Conservation (phyloP, 768 basidiomycete species). For the Termitomyces sp. region DNA sequence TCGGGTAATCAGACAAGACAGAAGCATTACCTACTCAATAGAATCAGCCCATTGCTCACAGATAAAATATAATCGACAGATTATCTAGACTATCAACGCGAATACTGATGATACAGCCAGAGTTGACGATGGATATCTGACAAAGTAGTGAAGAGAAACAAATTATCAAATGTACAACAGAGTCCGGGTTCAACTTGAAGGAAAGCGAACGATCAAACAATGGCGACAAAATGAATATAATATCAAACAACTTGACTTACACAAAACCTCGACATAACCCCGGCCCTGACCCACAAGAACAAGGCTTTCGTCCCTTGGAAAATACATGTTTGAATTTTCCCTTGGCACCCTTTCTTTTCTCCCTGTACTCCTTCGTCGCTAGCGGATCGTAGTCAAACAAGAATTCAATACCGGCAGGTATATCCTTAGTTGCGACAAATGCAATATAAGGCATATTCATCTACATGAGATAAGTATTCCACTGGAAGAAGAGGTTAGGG, state of each 20-base stretch:
- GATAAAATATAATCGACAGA: neutral
- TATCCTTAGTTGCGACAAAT: conserved; percentile 44
- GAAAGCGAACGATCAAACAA: neutral
- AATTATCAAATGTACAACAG: neutral
- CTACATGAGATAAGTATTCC: conserved; percentile 13
- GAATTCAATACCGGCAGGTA: conserved; percentile 49
- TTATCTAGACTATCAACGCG: too few relatives aligned
- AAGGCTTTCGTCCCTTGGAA: conserved; percentile 24
- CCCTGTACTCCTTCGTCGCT: conserved; percentile 11
- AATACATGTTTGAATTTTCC: conserved; percentile 18
- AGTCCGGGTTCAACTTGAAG: neutral
- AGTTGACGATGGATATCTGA: neutral
- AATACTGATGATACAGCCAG: neutral
- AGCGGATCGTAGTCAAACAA: conserved; percentile 62
- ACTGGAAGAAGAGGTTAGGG: neutral
- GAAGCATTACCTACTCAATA: too few relatives aligned
- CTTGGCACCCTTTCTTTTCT: conserved; percentile 13
- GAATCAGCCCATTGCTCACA: neutral
- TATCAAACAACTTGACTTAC: neutral
- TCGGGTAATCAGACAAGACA: too few relatives aligned
- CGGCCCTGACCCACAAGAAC: conserved; percentile 26
- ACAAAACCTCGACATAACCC: conserved; percentile 17
- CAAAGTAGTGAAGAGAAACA: neutral
- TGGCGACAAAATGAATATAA: neutral
- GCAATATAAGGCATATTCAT: conserved; percentile 57